Evolutionary conservation across 495 filamentous ascomycete species (phyloP), one percentile per base, ranked within the genome.

Genomic region (Usnea hakonensis): DNA sequence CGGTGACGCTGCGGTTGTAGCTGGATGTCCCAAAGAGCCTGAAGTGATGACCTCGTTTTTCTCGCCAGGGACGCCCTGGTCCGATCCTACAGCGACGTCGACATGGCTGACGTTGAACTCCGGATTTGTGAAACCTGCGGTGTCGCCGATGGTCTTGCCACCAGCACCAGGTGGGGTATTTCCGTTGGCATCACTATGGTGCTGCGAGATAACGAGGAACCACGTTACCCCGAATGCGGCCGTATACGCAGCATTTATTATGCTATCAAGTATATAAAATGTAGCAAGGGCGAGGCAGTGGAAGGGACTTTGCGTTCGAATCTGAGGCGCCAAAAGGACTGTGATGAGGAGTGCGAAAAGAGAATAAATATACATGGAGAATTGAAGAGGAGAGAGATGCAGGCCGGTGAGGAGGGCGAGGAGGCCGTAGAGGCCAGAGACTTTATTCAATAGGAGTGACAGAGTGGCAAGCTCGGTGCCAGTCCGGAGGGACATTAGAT

Each of bases 331-430:
- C 41, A 93, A 84, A 60, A 82, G 75, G 32, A 79, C 73, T 55
- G 85, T 76, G 35, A 85, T 68, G 59, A 76, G 77, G 64, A 94
- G 84, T 35, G 84, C 82, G 65, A 82, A 33, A 37, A 92, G 72
- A n/a, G 86, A 90, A 78, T 92, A 90, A 40, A 95, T 79, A 81
- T 95, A 96, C 82, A 88, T 86, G 30, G 83, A 86, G 64, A 91
- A 76, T 70, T 91, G 87, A 5, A 90, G 72, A 5, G 84, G 78
- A 19, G 87, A 89, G 36, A 86, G 78, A 61, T 82, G 76, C 62
- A 81, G 77, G 69, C 89, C 89, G n/a, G 88, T 90, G 58, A 90
- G 75, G 65, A 95, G 79, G 55, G 91, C 90, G 62, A 96, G 87
- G 57, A 96, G 79, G 68, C 91, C 91, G 75, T 92, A 96, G 64